Evolutionary conservation across 2,329 filamentous ascomycete genomes (phyloP), one percentile per base, ranked within the genome.

Genomic region (Polychaeton citri): DNA sequence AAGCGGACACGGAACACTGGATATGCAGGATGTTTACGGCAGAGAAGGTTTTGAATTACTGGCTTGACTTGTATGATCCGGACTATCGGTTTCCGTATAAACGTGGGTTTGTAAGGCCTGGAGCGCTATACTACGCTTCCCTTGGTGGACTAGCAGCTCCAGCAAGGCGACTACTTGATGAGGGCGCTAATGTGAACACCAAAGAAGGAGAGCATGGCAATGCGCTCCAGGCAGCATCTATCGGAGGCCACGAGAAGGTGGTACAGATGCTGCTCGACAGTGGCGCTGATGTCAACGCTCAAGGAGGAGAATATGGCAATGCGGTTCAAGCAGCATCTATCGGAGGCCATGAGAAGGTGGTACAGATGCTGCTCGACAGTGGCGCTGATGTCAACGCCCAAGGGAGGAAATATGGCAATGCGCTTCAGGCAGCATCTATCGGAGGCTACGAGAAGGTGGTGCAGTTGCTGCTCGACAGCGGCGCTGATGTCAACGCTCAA

Each of bases 211-310:
- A 9, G n/a, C 17, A 31, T 26, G 34, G 30, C 19, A 35, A 21
- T 20, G 43, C 43, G 7, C 34, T 46, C 6, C 32, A 40, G 8
- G 33, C 35, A n/a, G 46, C 46, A 15, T 43, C 32, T 13, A 3
- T 5, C 4, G 10, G 16, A 24, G 43, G 45, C 10, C 26, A 42
- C 28, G 16, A 28, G 16, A 10, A 38, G 32, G 34, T 41, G 19
- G 39, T 45, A n/a, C 16, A 36, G 38, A 12, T 42, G 8, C 37
- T 50, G 8, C 20, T 48, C 20, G 34, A 36, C 17, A 12, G 32
- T 5, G 36, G 33, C 13, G 41, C 38, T 10, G 33, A 39, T 32
- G 30, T 39, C 28, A 40, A 42, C 24, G 39, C 36, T 19, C 35
- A 38, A 32, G 32, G 32, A 2, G 18, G 24, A 10, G 4, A 16